Evolutionary conservation across 1,284 basidiomycete species (phyloP), one percentile per base, ranked within the genome.

Genomic region (Xerocomus nothofagi): DNA sequence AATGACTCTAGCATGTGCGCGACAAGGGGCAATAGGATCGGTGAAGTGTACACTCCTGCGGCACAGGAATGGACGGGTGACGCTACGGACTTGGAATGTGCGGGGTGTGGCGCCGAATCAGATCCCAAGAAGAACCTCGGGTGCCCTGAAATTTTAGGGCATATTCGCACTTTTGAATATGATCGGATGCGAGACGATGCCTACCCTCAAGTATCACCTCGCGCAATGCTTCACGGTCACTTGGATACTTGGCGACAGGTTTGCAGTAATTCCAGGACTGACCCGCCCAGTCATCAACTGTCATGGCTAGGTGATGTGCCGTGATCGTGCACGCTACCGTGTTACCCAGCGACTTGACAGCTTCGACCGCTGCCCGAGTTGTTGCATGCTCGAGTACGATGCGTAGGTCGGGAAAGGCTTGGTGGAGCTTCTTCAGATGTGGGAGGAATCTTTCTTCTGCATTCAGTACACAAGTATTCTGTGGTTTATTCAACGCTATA

Each of bases 311-410:
- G 68, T 99, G 97, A 72, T 99, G 97, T 0, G 95, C 89, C 3
- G 97, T 99, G 71, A 99, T 98, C 6, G 91, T 93, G 71, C 97
- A 99, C 11, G 85, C 96, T 24, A 99, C 96, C 31, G 93, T 98
- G 37, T 79, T 73, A 0, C 92, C 92, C 26, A 94, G 86, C 37
- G 81, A 76, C 66, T 89, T 88, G 60, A 98, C 91, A 18, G 86
- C 83, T 61, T 96, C 92, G n/a, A 99, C 85, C 0, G 97, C 95
- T 31, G 91, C 93, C 32, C 90, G 82, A 2, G 95, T 98, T 0
- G 97, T 99, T n/a, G 97, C 97, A 65, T 99, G 97, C 71, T 99
- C 97, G 33, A 99, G 83, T 4, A 99, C 96, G 62, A 99, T 99
- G 49, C 93, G 88, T 47, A 99, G 81, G 34, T 77, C 79, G n/a